Evolutionary conservation across 2,329 filamentous ascomycete species (phyloP), one percentile per base, ranked within the genome.

Genomic region (Annulohypoxylon truncatum): DNA sequence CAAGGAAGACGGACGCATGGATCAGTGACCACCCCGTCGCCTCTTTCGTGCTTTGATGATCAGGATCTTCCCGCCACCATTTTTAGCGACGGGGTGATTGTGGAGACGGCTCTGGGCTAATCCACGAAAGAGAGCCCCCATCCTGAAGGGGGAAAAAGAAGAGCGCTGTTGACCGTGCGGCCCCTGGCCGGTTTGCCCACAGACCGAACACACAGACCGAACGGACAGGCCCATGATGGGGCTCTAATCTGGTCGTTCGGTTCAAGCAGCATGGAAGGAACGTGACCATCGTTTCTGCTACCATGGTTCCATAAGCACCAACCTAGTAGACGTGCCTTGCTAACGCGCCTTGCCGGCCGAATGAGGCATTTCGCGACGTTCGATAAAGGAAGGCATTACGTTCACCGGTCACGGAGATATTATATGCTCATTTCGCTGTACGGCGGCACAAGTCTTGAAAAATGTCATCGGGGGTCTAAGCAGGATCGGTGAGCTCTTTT

Each of bases 21-120:
- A 56, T 55, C 54, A 33, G 57, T 57, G 60, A 53, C 53, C 53
- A 64, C 54, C 58, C 65, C 66, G 61, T 65, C 68, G 64, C 62
- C 59, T 69, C 58, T 67, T 68, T 66, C 65, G 46, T 67, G 64
- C 57, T 67, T 65, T 61, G 57, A 64, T 68, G 64, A 67, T 67
- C 61, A 67, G 64, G 69, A 71, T 71, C 67, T 71, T 68, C 67
- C 69, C 63, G 64, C 64, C 31, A 58, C 69, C 69, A 71, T 69
- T 69, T 71, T 69, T 71, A 71, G 69, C 62, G 69, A 67, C 56
- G 57, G 67, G 62, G 69, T 60, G 64, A 64, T 68, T 71, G 67
- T 69, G 67, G 69, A 69, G 67, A 71, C 64, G 40, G 42, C 52
- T 20, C 53, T 52, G 50, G 58, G 55, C 55, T 64, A 35, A 68